Conservation (phyloP, 2,329 filamentous ascomycete genomes). For the Hirsutella minnesotensis region DNA sequence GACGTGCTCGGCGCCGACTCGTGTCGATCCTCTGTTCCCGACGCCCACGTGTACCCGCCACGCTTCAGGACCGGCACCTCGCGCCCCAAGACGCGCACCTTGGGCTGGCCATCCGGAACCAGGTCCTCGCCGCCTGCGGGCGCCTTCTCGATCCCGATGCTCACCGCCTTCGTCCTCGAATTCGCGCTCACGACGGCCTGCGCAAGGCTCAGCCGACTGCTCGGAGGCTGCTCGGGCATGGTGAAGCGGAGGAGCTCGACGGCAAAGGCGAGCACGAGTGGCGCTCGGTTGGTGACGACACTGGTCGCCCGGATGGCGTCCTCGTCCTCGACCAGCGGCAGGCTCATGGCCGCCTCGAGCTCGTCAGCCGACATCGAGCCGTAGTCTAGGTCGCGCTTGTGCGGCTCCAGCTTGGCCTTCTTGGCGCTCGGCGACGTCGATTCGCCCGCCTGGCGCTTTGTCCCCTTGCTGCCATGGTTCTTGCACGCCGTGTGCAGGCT, state of each 20-base stretch:
- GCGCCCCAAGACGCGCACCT: slow-evolving; percentile 59
- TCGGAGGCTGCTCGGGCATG: slow-evolving; percentile 75
- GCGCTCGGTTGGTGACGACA: slow-evolving; percentile 68
- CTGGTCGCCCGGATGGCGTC: slow-evolving; percentile 43
- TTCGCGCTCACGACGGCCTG: slow-evolving; percentile 79
- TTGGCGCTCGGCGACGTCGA: slow-evolving; percentile 12
- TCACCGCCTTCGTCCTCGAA: slow-evolving; percentile 63
- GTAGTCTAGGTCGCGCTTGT: slow-evolving; percentile 23
- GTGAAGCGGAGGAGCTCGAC: slow-evolving; percentile 64
- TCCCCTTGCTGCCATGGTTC: slow-evolving; percentile 30
- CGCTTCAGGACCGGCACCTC: slow-evolving; percentile 66
- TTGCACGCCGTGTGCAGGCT: slow-evolving; percentile 43
- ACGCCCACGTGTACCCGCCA: slow-evolving; percentile 50
- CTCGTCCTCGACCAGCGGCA: slow-evolving; percentile 48
- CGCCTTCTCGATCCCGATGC: slow-evolving; percentile 57
- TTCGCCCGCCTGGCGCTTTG: slow-evolving; percentile 17
- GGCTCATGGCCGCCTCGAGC: slow-evolving; percentile 47
- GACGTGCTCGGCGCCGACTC: slow-evolving; percentile 3
- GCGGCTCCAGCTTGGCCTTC: slow-evolving; percentile 19
- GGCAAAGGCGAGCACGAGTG: slow-evolving; percentile 70
- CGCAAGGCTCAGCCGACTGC: slow-evolving; percentile 70
- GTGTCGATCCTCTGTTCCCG: slow-evolving; percentile 1
- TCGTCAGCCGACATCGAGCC: slow-evolving; percentile 39
- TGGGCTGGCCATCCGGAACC: slow-evolving; percentile 65
- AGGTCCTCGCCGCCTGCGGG: slow-evolving; percentile 56